Conservation (phyloP, 148 eudicot genomes). For the Persicaria tinctoria region DNA sequence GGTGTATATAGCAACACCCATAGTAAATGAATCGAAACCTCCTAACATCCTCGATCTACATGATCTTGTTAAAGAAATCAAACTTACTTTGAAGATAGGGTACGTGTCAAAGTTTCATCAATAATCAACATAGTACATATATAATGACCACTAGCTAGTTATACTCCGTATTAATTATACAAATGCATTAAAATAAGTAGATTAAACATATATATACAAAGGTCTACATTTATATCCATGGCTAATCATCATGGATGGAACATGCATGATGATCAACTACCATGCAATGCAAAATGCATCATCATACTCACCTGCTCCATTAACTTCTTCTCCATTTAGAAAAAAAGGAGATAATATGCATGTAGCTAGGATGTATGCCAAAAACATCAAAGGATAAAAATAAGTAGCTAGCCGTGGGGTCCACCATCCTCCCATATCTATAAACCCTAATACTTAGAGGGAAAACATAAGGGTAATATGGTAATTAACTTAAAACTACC, state of each 20-base stretch:
- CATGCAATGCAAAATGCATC: neutral
- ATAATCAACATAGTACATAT: too few relatives aligned
- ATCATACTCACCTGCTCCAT: neutral
- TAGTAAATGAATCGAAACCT: too few relatives aligned
- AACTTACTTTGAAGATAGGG: too few relatives aligned
- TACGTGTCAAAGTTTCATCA: too few relatives aligned
- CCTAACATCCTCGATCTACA: too few relatives aligned
- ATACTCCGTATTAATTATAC: too few relatives aligned
- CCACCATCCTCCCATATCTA: constrained; percentile 1
- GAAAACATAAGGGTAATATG: neutral
- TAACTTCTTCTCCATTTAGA: neutral
- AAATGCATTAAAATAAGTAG: too few relatives aligned
- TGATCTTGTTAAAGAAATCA: too few relatives aligned
- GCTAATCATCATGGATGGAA: neutral
- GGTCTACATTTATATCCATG: neutral
- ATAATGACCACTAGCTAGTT: too few relatives aligned
- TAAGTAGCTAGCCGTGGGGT: neutral
- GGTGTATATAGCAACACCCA: too few relatives aligned
- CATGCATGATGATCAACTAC: neutral
- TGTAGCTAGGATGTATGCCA: neutral
- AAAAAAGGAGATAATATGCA: neutral
- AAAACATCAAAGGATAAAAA: neutral
- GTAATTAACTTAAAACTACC: neutral
- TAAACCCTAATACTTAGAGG: neutral
- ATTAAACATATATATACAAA: too few relatives aligned